phyloP scores from a whole-genome alignment of 78 protist species.

The Isochrysis galbana region DNA sequence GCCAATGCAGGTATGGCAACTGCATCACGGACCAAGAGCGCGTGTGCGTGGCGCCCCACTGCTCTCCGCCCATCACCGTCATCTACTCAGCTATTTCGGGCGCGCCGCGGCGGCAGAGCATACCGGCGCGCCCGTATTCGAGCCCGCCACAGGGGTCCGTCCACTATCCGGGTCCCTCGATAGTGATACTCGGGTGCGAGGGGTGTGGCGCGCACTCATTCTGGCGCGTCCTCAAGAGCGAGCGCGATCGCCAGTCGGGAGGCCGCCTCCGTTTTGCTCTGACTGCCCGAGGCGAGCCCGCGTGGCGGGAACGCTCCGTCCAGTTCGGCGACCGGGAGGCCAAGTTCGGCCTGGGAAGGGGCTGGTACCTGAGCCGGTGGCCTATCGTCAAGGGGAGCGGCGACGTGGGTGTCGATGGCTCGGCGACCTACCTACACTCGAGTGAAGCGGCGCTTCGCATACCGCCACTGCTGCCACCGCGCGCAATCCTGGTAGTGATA shows the following conservation, averaged over 20 bases:
- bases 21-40: background rate
- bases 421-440: background rate
- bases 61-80: background rate
- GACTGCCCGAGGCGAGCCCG: background rate
- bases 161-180: background rate
- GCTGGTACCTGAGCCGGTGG: background rate
- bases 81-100: background rate
- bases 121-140: background rate
- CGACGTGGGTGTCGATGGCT: background rate
- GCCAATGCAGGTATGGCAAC: background rate
- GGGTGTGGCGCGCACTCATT: background rate
- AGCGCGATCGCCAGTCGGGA: too few relatives aligned
- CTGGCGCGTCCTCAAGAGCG: background rate
- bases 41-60: background rate
- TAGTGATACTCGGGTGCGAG: conserved; percentile 6
- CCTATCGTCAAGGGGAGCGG: background rate
- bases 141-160: background rate
- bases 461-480: background rate
- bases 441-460: background rate
- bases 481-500: background rate
- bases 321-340: background rate
- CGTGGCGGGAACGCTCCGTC: background rate
- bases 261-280: too few relatives aligned
- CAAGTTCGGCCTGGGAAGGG: background rate
- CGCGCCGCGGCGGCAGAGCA: conserved; percentile 4